These are phyloP conservation scores for Colletotrichum tamarilloi DNA, from an alignment of 2,329 filamentous ascomycete genomes.

Conservation along the genomic window DNA sequence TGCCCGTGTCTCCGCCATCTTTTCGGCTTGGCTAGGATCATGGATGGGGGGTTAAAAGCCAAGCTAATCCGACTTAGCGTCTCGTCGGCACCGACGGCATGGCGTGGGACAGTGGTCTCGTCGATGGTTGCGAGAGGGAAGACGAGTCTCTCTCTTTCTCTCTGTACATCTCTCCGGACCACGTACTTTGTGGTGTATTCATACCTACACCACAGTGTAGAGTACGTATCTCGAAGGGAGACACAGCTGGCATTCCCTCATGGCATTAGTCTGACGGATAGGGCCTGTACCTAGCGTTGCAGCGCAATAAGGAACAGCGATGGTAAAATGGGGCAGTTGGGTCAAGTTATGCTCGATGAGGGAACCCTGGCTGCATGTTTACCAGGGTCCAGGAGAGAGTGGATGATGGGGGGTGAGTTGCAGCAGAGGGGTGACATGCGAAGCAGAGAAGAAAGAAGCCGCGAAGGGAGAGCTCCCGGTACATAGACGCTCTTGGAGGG, in stretches of 20 bases:
- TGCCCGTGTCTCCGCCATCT: constrained; percentile 30
- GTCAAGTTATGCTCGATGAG: constrained; percentile 33
- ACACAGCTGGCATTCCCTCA: constrained; percentile 28
- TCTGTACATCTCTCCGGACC: not conserved
- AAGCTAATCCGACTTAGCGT: constrained; percentile 29
- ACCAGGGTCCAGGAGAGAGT: constrained; percentile 22
- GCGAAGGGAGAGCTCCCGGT: constrained; percentile 27
- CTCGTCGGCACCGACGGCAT: constrained; percentile 35
- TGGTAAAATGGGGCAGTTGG: constrained; percentile 29
- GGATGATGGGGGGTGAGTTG: constrained; percentile 16
- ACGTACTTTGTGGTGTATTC: not conserved
- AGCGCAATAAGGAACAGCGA: constrained; percentile 35
- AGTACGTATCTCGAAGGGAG: constrained; percentile 23
- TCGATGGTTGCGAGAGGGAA: constrained; percentile 23
- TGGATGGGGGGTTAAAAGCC: constrained; percentile 5
- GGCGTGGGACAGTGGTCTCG: constrained; percentile 28
- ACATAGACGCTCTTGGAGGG: constrained; percentile 21
- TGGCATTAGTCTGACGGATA: constrained; percentile 32
- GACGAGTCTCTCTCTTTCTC: not conserved
- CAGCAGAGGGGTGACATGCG: constrained; percentile 9
- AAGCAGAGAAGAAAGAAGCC: constrained; percentile 20
- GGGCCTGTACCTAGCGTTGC: constrained; percentile 28
- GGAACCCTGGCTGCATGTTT: constrained; percentile 33
- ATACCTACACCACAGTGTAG: not conserved
- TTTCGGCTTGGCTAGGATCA: constrained; percentile 24